Evolutionary conservation across 1,139 yeast species (phyloP).

Genomic region (Debaryomyces subglobosus): DNA sequence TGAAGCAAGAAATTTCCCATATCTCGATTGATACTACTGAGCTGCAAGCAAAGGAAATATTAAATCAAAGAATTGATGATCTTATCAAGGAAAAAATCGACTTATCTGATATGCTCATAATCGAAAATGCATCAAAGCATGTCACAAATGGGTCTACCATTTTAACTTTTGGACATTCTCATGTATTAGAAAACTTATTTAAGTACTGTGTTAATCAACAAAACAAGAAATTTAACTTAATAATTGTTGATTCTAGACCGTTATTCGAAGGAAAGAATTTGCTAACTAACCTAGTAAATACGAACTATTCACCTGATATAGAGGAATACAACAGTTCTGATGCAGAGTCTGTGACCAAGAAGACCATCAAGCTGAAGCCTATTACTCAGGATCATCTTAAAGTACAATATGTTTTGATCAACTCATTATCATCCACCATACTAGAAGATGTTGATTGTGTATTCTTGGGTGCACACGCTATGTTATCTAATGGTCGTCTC

Average conservation of each 20-base stretch:
- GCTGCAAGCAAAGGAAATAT: slow-evolving; percentile 66
- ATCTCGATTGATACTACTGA: slow-evolving; percentile 75
- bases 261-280: slow-evolving; percentile 88
- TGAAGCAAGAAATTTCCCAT: slow-evolving; percentile 88
- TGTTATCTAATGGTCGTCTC: slow-evolving; percentile 91
- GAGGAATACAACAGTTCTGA: slow-evolving; percentile 49
- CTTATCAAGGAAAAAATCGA: slow-evolving; percentile 86
- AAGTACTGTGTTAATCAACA: slow-evolving; percentile 65
- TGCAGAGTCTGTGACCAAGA: slow-evolving; percentile 39
- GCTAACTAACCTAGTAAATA: slow-evolving; percentile 56
- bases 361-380: slow-evolving; percentile 21
- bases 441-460: slow-evolving; percentile 84
- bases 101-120: slow-evolving; percentile 80
- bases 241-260: slow-evolving; percentile 94
- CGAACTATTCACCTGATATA: slow-evolving; percentile 25
- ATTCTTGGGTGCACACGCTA: slow-evolving; percentile 95
- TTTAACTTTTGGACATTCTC: slow-evolving; percentile 86
- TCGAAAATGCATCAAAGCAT: slow-evolving; percentile 78
- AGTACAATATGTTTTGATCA: slow-evolving; percentile 69
- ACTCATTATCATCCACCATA: slow-evolving; percentile 77
- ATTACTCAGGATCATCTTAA: slow-evolving; percentile 42
- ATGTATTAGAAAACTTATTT: slow-evolving; percentile 77
- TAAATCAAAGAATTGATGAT: slow-evolving; percentile 71
- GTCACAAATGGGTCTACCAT: slow-evolving; percentile 78
- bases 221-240: slow-evolving; percentile 72